Conservation (phyloP, 2,329 filamentous ascomycete genomes). For the Pestalotiopsis sp. region DNA sequence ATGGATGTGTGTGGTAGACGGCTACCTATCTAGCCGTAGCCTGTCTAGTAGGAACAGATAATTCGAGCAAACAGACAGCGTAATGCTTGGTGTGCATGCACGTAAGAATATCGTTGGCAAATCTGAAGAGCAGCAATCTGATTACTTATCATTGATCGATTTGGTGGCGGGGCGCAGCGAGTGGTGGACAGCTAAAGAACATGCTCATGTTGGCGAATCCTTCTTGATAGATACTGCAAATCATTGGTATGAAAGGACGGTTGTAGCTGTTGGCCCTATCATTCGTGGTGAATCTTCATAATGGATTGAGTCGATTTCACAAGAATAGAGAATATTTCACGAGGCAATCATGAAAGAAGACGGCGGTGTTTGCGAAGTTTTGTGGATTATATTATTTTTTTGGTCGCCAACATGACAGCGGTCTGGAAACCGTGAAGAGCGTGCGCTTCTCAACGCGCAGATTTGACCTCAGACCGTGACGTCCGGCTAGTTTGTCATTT, state of each 20-base stretch:
- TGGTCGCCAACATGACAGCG: constrained; percentile 7
- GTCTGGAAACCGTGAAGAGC: constrained; percentile 7
- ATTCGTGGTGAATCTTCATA: no score
- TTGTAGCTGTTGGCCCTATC: no score
- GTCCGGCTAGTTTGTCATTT: constrained; percentile 4
- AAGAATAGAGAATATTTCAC: not conserved
- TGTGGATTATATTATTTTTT: constrained; percentile 14
- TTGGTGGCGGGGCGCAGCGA: not conserved
- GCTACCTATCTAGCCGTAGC: no score
- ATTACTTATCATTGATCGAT: not conserved
- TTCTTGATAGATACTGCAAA: no score
- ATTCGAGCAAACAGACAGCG: not conserved
- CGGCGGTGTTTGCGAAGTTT: not conserved
- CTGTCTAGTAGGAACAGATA: no score
- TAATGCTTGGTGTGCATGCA: not conserved
- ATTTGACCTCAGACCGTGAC: constrained; percentile 4
- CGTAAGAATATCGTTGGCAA: not conserved
- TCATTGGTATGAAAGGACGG: no score
- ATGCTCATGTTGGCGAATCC: no score
- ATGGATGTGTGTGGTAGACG: no score
- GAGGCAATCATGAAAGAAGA: not conserved
- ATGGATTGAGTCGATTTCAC: no score
- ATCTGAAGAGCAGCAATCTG: not conserved
- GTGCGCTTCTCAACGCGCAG: not conserved
- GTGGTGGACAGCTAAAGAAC: not conserved